These are phyloP conservation scores for Hericium erinaceus DNA, from an alignment of 768 basidiomycete species.

Conservation along the genomic window DNA sequence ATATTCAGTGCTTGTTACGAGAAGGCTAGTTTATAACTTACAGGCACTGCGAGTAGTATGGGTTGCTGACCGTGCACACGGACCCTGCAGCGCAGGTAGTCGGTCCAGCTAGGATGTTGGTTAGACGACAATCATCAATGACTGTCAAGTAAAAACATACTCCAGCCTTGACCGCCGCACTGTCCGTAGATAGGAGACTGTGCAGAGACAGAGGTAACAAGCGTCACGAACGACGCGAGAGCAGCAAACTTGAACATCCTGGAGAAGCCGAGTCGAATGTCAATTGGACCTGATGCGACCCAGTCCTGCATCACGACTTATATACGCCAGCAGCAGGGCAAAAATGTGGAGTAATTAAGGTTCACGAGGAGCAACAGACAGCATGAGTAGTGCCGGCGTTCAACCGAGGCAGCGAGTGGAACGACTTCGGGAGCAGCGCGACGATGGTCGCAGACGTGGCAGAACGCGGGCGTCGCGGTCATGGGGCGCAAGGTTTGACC, in stretches of 20 bases:
- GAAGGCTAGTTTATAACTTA: conserved; percentile 9
- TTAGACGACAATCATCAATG: not conserved
- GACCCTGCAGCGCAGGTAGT: conserved; percentile 26
- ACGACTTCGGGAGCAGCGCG: conserved; percentile 1
- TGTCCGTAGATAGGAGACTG: conserved; percentile 37
- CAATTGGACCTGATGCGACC: not conserved
- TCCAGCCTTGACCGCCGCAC: conserved; percentile 45
- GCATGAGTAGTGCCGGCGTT: conserved; percentile 4
- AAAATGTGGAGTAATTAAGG: not conserved
- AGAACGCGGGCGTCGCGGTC: not conserved
- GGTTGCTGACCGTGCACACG: conserved; percentile 21
- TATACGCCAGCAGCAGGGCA: not conserved
- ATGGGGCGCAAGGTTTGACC: conserved; percentile 2
- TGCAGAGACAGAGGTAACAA: conserved; percentile 36
- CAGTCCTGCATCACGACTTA: not conserved
- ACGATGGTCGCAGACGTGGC: not conserved
- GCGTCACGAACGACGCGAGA: conserved; percentile 32
- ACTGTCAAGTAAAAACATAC: conserved; percentile 21
- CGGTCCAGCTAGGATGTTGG: conserved; percentile 17
- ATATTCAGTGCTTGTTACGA: no score
- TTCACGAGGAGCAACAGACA: not conserved
- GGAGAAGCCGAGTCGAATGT: not conserved
- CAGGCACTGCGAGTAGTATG: conserved; percentile 28
- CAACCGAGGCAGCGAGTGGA: not conserved
- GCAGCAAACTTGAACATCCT: conserved; percentile 31